A percentile compares a stretch with the other conserved stretches of the same genome.
These are phyloP conservation scores for Blastomyces silverae DNA, from an alignment of 2,329 filamentous ascomycete genomes.

Conservation along the genomic window DNA sequence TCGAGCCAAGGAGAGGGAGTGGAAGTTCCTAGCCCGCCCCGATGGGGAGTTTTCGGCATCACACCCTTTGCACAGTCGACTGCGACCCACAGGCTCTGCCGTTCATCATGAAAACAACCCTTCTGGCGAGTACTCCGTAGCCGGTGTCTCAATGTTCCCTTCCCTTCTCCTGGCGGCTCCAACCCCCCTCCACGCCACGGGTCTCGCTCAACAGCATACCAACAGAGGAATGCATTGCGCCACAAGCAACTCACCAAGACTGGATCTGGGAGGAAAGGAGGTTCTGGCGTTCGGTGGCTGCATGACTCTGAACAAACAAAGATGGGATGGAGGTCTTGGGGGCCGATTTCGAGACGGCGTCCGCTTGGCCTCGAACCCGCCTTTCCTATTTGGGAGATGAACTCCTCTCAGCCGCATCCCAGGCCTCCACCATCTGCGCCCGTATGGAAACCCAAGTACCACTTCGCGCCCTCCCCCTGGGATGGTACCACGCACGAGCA, in stretches of 20 bases:
- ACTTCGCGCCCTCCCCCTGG: too few relatives aligned
- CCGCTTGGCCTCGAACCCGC: neutral
- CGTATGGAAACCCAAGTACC: too few relatives aligned
- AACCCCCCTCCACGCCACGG: neutral
- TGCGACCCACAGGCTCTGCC: neutral
- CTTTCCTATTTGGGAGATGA: constrained; percentile 6
- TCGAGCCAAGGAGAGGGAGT: neutral
- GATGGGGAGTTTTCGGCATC: neutral
- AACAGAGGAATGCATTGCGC: neutral
- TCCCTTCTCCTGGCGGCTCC: neutral
- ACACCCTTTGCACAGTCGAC: neutral
- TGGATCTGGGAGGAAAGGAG: neutral
- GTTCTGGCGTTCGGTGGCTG: neutral
- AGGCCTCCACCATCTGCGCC: neutral
- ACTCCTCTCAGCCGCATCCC: constrained; percentile 1
- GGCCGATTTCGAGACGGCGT: neutral
- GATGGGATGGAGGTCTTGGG: neutral
- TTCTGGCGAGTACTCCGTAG: neutral
- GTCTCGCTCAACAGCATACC: neutral
- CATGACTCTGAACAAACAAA: neutral
- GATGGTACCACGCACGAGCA: too few relatives aligned
- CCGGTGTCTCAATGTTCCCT: too few relatives aligned
- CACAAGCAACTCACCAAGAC: neutral
- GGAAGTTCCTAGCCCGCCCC: neutral
- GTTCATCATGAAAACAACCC: neutral